Percentiles rank a stretch among this genome's conserved stretches.
Conservation (phyloP, 148 eudicot genomes). For the Vaccinium myrtillus region DNA sequence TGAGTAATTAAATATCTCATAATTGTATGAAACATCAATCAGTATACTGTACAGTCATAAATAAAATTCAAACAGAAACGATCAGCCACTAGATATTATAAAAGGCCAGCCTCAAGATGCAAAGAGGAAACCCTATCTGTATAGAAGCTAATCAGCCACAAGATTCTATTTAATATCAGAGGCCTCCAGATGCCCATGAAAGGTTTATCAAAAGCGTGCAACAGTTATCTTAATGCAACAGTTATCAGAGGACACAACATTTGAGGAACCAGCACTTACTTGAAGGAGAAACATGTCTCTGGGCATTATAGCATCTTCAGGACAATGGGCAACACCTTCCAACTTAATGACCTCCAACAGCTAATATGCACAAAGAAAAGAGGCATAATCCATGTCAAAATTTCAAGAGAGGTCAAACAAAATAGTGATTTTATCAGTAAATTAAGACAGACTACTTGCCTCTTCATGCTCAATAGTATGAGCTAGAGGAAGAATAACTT, state of each 20-base stretch:
- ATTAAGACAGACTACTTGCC: slow-evolving; percentile 31
- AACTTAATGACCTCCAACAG: slow-evolving; percentile 84
- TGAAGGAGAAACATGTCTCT: slow-evolving; percentile 85
- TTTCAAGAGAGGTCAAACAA: background rate
- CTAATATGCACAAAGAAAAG: slow-evolving; percentile 30
- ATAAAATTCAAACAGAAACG: background rate
- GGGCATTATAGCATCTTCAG: slow-evolving; percentile 76
- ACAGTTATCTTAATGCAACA: background rate
- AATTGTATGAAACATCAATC: background rate
- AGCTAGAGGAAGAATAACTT: slow-evolving; percentile 89
- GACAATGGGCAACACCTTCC: slow-evolving; percentile 68
- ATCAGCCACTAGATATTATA: too few relatives aligned
- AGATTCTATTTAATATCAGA: background rate
- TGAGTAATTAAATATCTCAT: background rate
- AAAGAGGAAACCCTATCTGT: background rate
- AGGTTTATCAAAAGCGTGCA: background rate
- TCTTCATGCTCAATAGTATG: slow-evolving; percentile 96
- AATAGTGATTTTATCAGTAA: background rate
- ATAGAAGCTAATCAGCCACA: background rate
- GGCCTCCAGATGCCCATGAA: background rate
- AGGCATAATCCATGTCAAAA: background rate
- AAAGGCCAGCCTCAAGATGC: background rate
- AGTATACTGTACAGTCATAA: background rate
- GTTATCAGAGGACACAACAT: background rate
- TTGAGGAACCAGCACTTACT: slow-evolving; percentile 36